phyloP scores from a whole-genome alignment of 2,329 filamentous ascomycete species.

The Hymenotorrendiella dingleyae region DNA sequence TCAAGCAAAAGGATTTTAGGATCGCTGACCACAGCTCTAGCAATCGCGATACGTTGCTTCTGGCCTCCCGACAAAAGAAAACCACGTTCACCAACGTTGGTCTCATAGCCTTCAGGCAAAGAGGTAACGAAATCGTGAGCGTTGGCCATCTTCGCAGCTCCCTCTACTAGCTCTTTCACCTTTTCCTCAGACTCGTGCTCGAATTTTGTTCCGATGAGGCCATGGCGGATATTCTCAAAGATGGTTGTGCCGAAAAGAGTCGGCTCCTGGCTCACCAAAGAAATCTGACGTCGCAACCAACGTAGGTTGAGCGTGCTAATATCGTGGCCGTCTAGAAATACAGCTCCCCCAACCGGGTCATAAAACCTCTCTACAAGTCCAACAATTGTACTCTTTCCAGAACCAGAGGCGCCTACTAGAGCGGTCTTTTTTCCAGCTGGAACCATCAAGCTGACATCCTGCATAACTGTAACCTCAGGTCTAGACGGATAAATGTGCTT shows the following conservation, averaged over 20 bases:
- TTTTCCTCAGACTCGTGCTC: conserved; percentile 64
- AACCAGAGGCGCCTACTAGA: conserved; percentile 88
- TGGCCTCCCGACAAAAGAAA: conserved; percentile 91
- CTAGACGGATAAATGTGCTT: conserved; percentile 94
- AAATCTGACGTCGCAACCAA: conserved; percentile 89
- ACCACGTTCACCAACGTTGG: conserved; percentile 90
- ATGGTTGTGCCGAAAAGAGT: conserved; percentile 87
- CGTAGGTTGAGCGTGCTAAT: conserved; percentile 75
- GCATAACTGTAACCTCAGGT: conserved; percentile 83
- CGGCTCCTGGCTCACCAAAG: conserved; percentile 89
- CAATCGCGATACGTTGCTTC: conserved; percentile 95
- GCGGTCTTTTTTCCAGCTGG: conserved; percentile 90
- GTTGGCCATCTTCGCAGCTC: conserved; percentile 85
- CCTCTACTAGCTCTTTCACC: conserved; percentile 64
- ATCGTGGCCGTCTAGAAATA: conserved; percentile 78
- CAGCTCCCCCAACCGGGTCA: conserved; percentile 72
- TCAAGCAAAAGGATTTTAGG: conserved; percentile 90
- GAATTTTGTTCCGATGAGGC: conserved; percentile 75
- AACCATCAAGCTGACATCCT: conserved; percentile 71
- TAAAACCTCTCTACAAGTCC: conserved; percentile 94
- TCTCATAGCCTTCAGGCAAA: conserved; percentile 85
- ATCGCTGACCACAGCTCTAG: conserved; percentile 81
- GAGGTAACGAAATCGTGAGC: conserved; percentile 84
- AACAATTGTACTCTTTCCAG: conserved; percentile 91
- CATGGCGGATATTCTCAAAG: conserved; percentile 83